Evolutionary conservation across 2,329 filamentous ascomycete genomes (phyloP).

Genomic region (Pseudopyrenochaeta lycopersici): DNA sequence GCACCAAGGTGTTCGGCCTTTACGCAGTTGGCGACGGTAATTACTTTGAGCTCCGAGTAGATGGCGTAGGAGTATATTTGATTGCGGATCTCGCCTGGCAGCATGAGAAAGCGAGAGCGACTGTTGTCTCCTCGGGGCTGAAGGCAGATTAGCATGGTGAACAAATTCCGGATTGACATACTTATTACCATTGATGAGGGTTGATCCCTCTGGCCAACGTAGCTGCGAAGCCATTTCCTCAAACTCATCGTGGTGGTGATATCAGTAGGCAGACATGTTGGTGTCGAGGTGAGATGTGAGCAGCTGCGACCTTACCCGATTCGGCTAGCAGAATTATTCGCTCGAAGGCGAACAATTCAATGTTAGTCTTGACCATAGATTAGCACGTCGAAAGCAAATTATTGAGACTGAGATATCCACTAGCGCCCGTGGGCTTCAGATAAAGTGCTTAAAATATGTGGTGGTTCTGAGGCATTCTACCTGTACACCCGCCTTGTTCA

Average conservation of each 20-base stretch:
- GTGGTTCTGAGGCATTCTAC: neutral
- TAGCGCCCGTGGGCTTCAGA: no score
- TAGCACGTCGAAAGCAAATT: neutral
- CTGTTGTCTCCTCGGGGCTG: neutral
- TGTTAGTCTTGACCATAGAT: neutral
- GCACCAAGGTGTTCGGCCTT: constrained; percentile 14
- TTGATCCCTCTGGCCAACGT: neutral
- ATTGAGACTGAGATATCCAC: neutral
- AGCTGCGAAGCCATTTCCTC: neutral
- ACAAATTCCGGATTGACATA: no score
- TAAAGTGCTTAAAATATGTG: no score
- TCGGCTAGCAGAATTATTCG: neutral
- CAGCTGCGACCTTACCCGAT: neutral
- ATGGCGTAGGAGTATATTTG: constrained; percentile 25
- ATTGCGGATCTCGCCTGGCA: constrained; percentile 36
- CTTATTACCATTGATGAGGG: neutral
- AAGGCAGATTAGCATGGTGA: neutral
- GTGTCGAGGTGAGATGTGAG: neutral
- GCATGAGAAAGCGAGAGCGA: constrained; percentile 12
- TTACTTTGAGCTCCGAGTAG: constrained; percentile 9
- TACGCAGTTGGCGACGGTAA: constrained; percentile 9
- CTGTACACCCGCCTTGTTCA: constrained; percentile 3
- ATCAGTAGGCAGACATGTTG: neutral
- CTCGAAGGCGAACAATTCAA: neutral
- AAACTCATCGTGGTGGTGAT: neutral